Evolutionary conservation across 441 rosid genomes (phyloP).

Genomic region (Pelargonium cotyledonis): DNA sequence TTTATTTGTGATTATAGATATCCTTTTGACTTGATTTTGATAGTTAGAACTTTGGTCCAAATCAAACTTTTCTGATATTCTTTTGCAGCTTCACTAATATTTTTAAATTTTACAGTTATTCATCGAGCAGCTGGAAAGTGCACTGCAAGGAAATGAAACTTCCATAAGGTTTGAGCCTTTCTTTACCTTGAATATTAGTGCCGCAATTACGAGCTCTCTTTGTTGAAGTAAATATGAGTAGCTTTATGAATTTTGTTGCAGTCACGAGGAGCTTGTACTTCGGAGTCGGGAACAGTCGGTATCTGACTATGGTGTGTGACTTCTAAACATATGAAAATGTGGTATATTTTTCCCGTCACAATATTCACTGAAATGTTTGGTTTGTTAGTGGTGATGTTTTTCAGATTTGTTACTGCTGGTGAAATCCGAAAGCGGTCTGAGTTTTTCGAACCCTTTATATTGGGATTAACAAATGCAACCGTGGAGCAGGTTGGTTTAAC

Average conservation of each 20-base stretch:
- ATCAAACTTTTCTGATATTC: not conserved
- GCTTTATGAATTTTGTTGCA: slow-evolving; percentile 22
- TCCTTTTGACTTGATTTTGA: slow-evolving; percentile 1
- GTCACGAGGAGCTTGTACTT: slow-evolving; percentile 66
- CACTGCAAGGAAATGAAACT: slow-evolving; percentile 69
- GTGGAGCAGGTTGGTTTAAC: slow-evolving; percentile 77
- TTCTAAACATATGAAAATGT: slow-evolving; percentile 16
- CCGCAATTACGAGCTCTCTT: slow-evolving; percentile 10
- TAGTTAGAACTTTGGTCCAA: not conserved
- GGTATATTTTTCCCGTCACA: not conserved
- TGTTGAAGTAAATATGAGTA: slow-evolving; percentile 1
- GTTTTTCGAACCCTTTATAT: slow-evolving; percentile 81
- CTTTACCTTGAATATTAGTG: not conserved
- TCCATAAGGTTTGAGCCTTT: slow-evolving; percentile 54
- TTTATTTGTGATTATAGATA: no score
- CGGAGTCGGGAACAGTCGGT: slow-evolving; percentile 78
- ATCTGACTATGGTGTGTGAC: slow-evolving; percentile 78
- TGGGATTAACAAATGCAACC: slow-evolving; percentile 70
- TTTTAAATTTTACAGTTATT: slow-evolving; percentile 53
- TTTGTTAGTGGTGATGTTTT: slow-evolving; percentile 93
- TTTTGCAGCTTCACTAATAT: not conserved
- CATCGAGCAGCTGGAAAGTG: slow-evolving; percentile 80
- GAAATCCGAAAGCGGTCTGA: slow-evolving; percentile 80
- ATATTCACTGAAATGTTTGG: slow-evolving; percentile 35
- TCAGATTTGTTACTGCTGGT: slow-evolving; percentile 95